Percentiles rank a stretch among this genome's conserved stretches.
phyloP scores from a whole-genome alignment of 1,284 basidiomycete species.

The Phaffia rhodozyma region DNA sequence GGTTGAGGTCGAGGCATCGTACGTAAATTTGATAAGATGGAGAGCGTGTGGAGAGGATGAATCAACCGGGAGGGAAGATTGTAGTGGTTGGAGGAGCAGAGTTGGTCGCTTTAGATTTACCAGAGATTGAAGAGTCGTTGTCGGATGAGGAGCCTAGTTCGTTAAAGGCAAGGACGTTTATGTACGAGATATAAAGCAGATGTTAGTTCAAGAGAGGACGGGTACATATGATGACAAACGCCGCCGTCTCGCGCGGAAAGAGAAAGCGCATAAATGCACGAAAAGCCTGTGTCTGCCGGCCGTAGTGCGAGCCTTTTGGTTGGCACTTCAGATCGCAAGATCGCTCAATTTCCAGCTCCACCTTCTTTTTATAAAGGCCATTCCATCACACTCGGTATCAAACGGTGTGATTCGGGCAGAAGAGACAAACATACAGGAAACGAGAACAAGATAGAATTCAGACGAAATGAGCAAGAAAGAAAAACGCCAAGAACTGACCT shows the following conservation, averaged over 20 bases:
- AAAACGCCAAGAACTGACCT: slow-evolving; percentile 41
- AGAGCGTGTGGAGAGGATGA: slow-evolving; percentile 30
- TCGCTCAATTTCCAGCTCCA: too few species aligned
- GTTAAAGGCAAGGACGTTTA: not conserved
- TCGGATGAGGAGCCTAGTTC: slow-evolving; percentile 56
- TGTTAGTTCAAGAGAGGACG: not conserved
- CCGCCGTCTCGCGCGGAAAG: too few species aligned
- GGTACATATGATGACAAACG: too few species aligned
- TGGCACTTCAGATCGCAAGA: not conserved
- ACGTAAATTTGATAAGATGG: slow-evolving; percentile 74
- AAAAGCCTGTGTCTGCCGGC: not conserved
- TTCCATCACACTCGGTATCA: too few species aligned
- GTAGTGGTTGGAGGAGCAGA: slow-evolving; percentile 41
- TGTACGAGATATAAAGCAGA: not conserved
- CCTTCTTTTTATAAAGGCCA: too few species aligned
- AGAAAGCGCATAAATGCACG: not conserved
- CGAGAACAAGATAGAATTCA: too few species aligned
- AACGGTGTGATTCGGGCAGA: too few species aligned
- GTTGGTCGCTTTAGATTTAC: slow-evolving; percentile 83
- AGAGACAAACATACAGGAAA: too few species aligned
- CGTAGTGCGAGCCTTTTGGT: not conserved
- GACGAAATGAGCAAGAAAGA: not conserved
- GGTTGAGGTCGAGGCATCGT: slow-evolving; percentile 72
- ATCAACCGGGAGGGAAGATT: slow-evolving; percentile 44
- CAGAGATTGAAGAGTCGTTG: slow-evolving; percentile 77